These are phyloP conservation scores for Dactylellina parvicollis DNA, from an alignment of 2,329 filamentous ascomycete species.

Conservation along the genomic window DNA sequence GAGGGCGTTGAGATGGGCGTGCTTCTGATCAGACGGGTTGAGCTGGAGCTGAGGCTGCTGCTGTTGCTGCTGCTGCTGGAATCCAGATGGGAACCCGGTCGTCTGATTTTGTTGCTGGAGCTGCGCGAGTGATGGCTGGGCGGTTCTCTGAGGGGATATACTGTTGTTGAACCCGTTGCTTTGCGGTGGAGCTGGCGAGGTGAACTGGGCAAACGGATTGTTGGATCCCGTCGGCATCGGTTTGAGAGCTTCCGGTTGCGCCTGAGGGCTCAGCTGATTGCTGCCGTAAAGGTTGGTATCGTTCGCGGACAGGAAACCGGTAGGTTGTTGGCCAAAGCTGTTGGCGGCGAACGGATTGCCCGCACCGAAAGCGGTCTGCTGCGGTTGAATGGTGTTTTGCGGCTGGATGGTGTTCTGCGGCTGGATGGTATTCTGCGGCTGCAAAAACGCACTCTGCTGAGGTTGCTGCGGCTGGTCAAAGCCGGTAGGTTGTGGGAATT, in stretches of 20 bases:
- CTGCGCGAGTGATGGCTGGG: conserved; percentile 74
- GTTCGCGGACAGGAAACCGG: conserved; percentile 75
- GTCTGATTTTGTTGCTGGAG: conserved; percentile 57
- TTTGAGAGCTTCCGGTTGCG: conserved; percentile 70
- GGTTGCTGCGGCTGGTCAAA: conserved; percentile 61
- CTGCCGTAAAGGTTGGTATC: conserved; percentile 94
- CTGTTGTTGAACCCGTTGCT: conserved; percentile 68
- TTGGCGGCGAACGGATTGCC: conserved; percentile 61
- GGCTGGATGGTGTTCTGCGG: conserved; percentile 50
- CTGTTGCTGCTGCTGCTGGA: conserved; percentile 48
- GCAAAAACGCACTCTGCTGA: conserved; percentile 58
- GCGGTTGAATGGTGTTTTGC: conserved; percentile 57
- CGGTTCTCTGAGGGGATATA: conserved; percentile 65
- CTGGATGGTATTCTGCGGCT: conserved; percentile 47
- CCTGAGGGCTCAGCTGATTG: conserved; percentile 66
- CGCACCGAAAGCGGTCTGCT: conserved; percentile 68
- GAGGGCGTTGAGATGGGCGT: conserved; percentile 82
- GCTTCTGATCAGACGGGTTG: conserved; percentile 61
- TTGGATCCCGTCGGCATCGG: conserved; percentile 94
- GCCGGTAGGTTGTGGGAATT: conserved; percentile 62
- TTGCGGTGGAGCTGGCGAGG: conserved; percentile 66
- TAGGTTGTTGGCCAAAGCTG: conserved; percentile 62
- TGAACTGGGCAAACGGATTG: conserved; percentile 81
- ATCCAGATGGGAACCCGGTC: conserved; percentile 49
- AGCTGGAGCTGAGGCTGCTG: too few species aligned